Evolutionary conservation across 805 yeast species (phyloP).

Genomic region (Kluyveromyces nonfermentans): DNA sequence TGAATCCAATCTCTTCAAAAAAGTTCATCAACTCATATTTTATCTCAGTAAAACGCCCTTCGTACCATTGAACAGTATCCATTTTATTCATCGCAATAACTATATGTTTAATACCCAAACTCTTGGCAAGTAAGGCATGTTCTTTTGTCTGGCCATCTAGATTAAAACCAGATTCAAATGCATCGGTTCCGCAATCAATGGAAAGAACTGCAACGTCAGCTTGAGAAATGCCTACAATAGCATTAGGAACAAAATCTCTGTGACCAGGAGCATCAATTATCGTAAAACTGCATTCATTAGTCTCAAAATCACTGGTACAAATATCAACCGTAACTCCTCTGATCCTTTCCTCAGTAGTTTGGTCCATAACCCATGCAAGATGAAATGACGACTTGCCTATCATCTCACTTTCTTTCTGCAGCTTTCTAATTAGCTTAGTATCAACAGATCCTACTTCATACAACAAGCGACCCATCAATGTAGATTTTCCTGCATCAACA

Average conservation of each 20-base stretch:
- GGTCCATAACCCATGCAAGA: conserved; percentile 98
- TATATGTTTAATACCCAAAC: conserved; percentile 88
- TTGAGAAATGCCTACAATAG: conserved; percentile 99
- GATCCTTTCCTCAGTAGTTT: conserved; percentile 94
- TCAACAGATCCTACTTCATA: conserved; percentile 94
- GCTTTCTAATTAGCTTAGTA: conserved; percentile 91
- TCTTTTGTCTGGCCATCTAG: conserved; percentile 98
- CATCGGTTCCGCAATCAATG: conserved; percentile 95
- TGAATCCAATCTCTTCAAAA: conserved; percentile 76
- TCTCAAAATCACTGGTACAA: conserved; percentile 93
- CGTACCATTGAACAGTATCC: conserved; percentile 94
- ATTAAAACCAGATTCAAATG: conserved; percentile 97
- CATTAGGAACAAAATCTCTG: conserved; percentile 94
- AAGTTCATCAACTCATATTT: conserved; percentile 66
- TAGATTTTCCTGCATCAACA: conserved; percentile 98
- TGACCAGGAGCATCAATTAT: conserved; percentile 99
- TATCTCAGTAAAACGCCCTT: conserved; percentile 87
- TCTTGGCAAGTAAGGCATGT: conserved; percentile 91
- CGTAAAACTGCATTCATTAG: conserved; percentile 89
- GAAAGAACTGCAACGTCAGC: conserved; percentile 96
- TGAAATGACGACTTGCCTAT: conserved; percentile 99
- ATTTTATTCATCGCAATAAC: conserved; percentile 87
- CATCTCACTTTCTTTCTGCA: conserved; percentile 94
- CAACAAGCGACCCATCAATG: conserved; percentile 95
- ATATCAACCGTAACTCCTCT: conserved; percentile 99